Evolutionary conservation across 2,329 filamentous ascomycete species (phyloP).

Genomic region (Fusarium protoensiforme): DNA sequence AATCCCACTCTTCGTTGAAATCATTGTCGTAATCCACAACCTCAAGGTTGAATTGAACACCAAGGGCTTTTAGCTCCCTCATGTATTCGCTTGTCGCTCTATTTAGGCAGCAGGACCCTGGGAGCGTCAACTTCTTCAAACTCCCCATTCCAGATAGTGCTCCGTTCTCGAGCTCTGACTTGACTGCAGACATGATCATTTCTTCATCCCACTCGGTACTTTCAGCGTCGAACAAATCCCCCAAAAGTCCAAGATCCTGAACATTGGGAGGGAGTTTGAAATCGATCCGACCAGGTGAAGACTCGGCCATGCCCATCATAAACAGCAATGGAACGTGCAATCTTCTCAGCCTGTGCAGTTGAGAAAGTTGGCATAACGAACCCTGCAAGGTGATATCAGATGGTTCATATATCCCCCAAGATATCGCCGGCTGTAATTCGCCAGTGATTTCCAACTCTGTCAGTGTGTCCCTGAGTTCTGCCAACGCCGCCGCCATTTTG

Average conservation of each 20-base stretch:
- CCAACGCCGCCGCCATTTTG: background rate
- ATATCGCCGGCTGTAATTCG: background rate
- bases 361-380: background rate
- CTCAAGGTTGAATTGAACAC: background rate
- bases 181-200: background rate
- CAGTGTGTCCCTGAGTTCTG: background rate
- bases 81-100: no score
- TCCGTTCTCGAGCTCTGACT: background rate
- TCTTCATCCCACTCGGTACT: background rate
- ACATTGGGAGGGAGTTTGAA: background rate
- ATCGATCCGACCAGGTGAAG: background rate
- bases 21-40: no score
- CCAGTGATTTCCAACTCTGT: background rate
- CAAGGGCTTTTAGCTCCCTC: background rate
- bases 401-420: background rate
- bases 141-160: background rate
- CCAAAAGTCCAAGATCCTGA: background rate
- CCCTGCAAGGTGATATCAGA: background rate
- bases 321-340: background rate
- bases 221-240: background rate
- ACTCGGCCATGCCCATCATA: background rate
- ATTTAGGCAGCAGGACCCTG: background rate
- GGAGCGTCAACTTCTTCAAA: background rate
- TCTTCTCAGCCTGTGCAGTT: background rate
- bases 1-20: no score